Evolutionary conservation across 257 asterid species (phyloP).

Genomic region (Avicennia marina): DNA sequence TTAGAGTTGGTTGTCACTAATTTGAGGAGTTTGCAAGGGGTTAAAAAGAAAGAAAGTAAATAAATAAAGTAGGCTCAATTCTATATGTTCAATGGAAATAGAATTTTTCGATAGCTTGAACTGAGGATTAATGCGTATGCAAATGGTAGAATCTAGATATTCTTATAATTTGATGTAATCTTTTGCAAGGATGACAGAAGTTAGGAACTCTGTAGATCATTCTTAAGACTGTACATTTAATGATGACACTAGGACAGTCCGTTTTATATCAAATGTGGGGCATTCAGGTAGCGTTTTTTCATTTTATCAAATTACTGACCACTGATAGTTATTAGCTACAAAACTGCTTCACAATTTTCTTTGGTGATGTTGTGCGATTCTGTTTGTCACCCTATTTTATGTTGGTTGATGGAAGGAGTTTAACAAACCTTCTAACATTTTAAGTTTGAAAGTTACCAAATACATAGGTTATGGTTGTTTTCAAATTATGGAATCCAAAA

Average conservation of each 20-base stretch:
- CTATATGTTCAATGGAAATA: background rate
- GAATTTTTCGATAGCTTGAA: background rate
- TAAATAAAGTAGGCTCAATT: background rate
- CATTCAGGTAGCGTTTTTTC: no score
- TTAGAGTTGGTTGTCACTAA: background rate
- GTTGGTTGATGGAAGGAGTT: no score
- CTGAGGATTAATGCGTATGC: no score
- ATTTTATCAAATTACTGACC: background rate
- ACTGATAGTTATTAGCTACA: no score
- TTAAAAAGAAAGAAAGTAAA: background rate
- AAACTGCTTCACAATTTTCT: no score
- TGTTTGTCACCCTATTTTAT: no score
- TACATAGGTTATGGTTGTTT: no score
- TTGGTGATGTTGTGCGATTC: no score
- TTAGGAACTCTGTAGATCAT: background rate
- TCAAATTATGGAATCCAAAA: no score
- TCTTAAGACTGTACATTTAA: background rate
- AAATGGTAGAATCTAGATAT: conserved; percentile 9
- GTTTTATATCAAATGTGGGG: background rate
- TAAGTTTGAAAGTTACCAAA: no score
- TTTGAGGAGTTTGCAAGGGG: conserved; percentile 3
- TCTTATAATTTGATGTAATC: background rate
- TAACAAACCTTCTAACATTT: no score
- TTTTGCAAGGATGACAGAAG: background rate
- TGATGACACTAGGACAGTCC: background rate